phyloP scores from a whole-genome alignment of 2,329 filamentous ascomycete species.

The Trichophyton verrucosum region DNA sequence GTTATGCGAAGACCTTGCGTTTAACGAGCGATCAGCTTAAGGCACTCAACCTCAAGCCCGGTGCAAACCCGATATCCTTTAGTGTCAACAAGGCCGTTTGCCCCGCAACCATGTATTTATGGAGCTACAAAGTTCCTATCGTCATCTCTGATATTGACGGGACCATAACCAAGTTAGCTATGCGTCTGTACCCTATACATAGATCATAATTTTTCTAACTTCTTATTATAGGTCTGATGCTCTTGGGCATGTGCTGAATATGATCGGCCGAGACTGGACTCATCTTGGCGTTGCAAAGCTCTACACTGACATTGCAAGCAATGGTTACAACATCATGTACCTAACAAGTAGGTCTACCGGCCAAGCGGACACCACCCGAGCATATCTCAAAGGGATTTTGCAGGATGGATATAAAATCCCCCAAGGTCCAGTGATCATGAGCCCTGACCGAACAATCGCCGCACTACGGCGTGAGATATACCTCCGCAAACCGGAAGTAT shows the following conservation, averaged over 20 bases:
- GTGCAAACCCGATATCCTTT: slow-evolving; percentile 90
- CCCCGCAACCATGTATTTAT: slow-evolving; percentile 83
- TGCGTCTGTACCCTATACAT: not conserved
- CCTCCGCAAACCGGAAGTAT: slow-evolving; percentile 89
- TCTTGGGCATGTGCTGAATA: slow-evolving; percentile 84
- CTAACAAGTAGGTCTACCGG: slow-evolving; percentile 88
- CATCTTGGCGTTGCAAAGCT: slow-evolving; percentile 93
- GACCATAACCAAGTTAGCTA: slow-evolving; percentile 73
- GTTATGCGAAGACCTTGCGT: slow-evolving; percentile 92
- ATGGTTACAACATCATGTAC: slow-evolving; percentile 98
- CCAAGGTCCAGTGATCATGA: slow-evolving; percentile 85
- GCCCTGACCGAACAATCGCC: slow-evolving; percentile 87
- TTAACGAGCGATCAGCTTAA: slow-evolving; percentile 93
- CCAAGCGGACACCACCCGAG: slow-evolving; percentile 77
- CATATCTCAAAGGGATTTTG: slow-evolving; percentile 77
- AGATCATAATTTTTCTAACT: slow-evolving; percentile 14
- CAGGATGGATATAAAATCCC: slow-evolving; percentile 82
- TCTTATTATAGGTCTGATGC: slow-evolving; percentile 54
- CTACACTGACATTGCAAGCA: slow-evolving; percentile 87
- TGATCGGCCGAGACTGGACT: slow-evolving; percentile 96
- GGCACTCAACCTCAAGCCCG: slow-evolving; percentile 64
- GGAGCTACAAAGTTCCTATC: slow-evolving; percentile 81
- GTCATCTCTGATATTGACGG: slow-evolving; percentile 98
- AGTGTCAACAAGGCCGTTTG: slow-evolving; percentile 93
- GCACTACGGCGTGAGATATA: slow-evolving; percentile 87